Conservation (phyloP, 176 grass and related monocot species). For the Hsuehochloa calcarea region DNA sequence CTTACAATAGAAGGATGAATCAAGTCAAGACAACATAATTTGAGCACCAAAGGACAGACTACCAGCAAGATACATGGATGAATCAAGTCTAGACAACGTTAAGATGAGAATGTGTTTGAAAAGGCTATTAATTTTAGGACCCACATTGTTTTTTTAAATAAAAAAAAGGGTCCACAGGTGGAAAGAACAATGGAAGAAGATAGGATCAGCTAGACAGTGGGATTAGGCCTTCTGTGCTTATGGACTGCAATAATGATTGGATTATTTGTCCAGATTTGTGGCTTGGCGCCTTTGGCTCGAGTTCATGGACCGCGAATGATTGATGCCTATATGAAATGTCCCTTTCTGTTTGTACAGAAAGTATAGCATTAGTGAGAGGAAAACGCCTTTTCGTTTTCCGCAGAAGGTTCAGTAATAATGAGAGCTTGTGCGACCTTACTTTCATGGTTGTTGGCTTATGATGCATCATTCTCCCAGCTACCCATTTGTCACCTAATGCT, state of each 20-base stretch:
- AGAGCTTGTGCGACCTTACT: conserved; percentile 33
- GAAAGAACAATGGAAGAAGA: conserved; percentile 26
- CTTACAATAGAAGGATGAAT: background rate
- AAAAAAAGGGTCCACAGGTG: background rate
- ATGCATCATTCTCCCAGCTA: conserved; percentile 36
- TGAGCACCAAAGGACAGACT: background rate
- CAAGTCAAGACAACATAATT: background rate
- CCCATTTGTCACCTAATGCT: conserved; percentile 8
- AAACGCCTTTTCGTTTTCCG: background rate
- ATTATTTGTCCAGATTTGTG: conserved; percentile 23
- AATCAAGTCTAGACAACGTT: conserved; percentile 8
- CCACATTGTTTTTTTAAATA: background rate
- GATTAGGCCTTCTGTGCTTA: background rate
- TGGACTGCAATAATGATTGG: conserved; percentile 30
- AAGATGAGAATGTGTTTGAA: conserved; percentile 29
- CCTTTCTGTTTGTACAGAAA: conserved; percentile 30
- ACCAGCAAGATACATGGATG: conserved; percentile 3
- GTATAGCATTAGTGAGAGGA: background rate
- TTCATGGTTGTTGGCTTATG: conserved; percentile 32
- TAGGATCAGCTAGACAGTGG: conserved; percentile 13
- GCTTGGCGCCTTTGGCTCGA: conserved; percentile 9
- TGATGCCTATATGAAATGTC: conserved; percentile 21
- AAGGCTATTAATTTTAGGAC: conserved; percentile 16
- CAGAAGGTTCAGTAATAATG: conserved; percentile 39
- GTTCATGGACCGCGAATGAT: conserved; percentile 35